A percentile compares a stretch with the other conserved stretches of the same genome.
Conservation (phyloP, 805 yeast species). For the Spencermartinsiella europaea region DNA sequence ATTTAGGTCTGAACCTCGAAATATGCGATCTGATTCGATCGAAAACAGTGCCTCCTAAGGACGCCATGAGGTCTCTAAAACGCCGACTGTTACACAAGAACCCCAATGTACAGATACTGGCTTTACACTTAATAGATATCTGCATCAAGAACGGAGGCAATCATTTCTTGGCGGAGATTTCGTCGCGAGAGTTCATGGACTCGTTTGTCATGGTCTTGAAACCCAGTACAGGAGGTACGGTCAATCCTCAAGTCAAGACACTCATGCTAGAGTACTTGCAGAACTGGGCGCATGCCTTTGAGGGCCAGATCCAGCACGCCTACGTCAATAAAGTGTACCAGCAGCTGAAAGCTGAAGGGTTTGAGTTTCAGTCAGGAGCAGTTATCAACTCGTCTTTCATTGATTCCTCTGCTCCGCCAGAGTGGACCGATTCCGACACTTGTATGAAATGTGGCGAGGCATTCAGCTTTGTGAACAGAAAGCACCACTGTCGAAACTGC, state of each 20-base stretch:
- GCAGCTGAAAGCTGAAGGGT: slow-evolving; percentile 54
- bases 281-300: slow-evolving; percentile 72
- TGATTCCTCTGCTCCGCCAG: slow-evolving; percentile 92
- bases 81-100: slow-evolving; percentile 64
- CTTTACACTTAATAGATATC: slow-evolving; percentile 73
- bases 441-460: slow-evolving; percentile 88
- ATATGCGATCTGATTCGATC: slow-evolving; percentile 82
- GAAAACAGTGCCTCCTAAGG: slow-evolving; percentile 70
- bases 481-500: slow-evolving; percentile 95
- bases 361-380: slow-evolving; percentile 54
- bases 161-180: slow-evolving; percentile 73
- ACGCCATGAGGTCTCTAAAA: slow-evolving; percentile 80
- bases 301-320: slow-evolving; percentile 56
- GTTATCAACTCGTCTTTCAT: slow-evolving; percentile 49
- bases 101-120: slow-evolving; percentile 73
- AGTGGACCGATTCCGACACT: slow-evolving; percentile 92
- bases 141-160: slow-evolving; percentile 91
- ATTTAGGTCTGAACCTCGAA: slow-evolving; percentile 65
- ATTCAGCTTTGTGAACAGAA: slow-evolving; percentile 78
- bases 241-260: slow-evolving; percentile 51
- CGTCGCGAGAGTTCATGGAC: slow-evolving; percentile 82
- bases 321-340: slow-evolving; percentile 61
- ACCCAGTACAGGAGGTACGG: slow-evolving; percentile 26
- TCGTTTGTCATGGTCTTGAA: slow-evolving; percentile 49
- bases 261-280: slow-evolving; percentile 61